Base-by-base conservation (phyloP, 768 basidiomycete species). In the Lactarius quietus region DNA sequence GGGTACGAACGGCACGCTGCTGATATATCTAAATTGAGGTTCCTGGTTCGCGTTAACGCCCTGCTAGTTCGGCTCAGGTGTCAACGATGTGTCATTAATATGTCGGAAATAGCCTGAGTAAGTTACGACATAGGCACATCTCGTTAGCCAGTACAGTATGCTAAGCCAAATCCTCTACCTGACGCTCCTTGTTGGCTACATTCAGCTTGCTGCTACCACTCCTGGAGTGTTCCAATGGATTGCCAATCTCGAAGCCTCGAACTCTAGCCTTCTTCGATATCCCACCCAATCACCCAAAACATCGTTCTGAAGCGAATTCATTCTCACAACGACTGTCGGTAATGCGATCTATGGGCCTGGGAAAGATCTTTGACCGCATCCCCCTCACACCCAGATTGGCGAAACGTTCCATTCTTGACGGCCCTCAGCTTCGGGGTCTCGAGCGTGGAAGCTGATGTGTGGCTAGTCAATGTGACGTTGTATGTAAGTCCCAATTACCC, bases 371-470 rank as follows among this genome's bases (percentile, higher is more conserved):
- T 20, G 18, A 51, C 31, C 15, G 15, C 26, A 17, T 35, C 54
- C 26, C 6, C 26, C 48, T 26, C 48, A 15, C 48, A 51, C 48
- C 14, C 45, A 83, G 82, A 85, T 70, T 83, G 82, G 81, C 76
- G 82, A 23, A 80, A 83, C 66, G 81, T 82, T 9, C 81, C 83
- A 6, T 73, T 83, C 26, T 72, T 83, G 12, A 77, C 78, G 6
- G 82, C 82, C 10, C 67, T 84, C 5, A 83, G 81, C 68, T 73
- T 79, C 28, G 82, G 82, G 1, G 81, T 83, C 17, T 72, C 74
- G 18, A 84, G 82, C 68, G 81, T 84, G 14, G 83, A 84, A 70
- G 83, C 83, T 3, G 83, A 84, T 70, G 81, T 84, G 20, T 83
- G 77, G 78, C 72, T 80, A 9, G 68, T 81, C 26, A 75, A 80